Percentiles rank a stretch among this genome's conserved stretches.
Conservation (phyloP, 129 eudicot species). For the Kitagawia praeruptora region DNA sequence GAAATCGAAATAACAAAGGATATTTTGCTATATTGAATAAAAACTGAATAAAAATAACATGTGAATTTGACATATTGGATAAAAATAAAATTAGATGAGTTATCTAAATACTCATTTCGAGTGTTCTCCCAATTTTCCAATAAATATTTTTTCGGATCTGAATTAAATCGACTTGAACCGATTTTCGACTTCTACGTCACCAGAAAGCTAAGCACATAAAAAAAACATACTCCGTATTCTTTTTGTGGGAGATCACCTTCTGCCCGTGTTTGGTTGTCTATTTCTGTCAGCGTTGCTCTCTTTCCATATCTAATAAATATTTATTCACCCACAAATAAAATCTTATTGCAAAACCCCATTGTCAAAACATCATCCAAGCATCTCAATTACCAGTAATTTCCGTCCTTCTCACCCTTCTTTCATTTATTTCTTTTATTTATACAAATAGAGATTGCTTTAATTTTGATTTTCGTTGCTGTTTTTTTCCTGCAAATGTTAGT, state of each 20-base stretch:
- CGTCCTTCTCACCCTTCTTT: background rate
- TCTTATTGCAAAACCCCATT: conserved; percentile 1
- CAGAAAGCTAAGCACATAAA: too few species aligned
- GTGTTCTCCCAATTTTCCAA: too few species aligned
- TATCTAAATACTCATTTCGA: too few species aligned
- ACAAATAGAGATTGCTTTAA: background rate
- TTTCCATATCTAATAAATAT: background rate
- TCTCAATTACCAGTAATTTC: background rate
- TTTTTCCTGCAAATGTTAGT: background rate
- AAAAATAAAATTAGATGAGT: too few species aligned
- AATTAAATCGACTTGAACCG: too few species aligned
- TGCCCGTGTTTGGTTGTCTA: conserved; percentile 9
- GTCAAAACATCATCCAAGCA: background rate
- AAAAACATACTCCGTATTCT: too few species aligned
- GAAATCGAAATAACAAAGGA: too few species aligned
- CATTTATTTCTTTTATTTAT: background rate
- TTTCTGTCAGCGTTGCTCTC: background rate
- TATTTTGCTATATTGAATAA: too few species aligned
- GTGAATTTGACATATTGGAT: too few species aligned
- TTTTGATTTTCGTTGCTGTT: background rate
- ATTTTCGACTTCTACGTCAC: too few species aligned
- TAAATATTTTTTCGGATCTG: too few species aligned
- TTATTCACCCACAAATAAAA: background rate
- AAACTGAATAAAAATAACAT: too few species aligned
- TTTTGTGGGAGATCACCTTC: background rate